phyloP scores from a whole-genome alignment of 2,329 filamentous ascomycete species.

The Xylariaceae sp. region DNA sequence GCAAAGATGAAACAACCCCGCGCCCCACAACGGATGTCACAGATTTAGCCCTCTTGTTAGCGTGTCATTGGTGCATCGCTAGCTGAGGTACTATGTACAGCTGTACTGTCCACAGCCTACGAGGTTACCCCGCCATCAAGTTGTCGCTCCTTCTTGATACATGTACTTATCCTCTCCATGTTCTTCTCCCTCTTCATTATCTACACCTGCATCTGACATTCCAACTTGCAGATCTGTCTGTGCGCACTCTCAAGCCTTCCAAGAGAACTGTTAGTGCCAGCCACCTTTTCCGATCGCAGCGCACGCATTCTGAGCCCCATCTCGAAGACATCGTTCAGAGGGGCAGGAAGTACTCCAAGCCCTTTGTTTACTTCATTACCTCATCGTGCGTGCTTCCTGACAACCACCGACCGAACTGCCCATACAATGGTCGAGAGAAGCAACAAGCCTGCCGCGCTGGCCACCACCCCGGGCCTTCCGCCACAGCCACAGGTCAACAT shows the following conservation, averaged over 20 bases:
- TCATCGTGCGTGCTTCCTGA: background rate
- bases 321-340: no score
- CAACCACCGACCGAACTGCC: background rate
- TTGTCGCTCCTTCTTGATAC: no score
- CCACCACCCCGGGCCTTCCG: slow-evolving; percentile 66
- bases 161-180: background rate
- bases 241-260: no score
- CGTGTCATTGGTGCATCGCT: background rate
- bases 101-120: background rate
- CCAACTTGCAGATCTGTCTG: background rate
- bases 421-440: slow-evolving; percentile 68
- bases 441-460: slow-evolving; percentile 74
- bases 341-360: no score
- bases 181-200: background rate
- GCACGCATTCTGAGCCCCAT: no score
- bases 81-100: background rate
- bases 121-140: background rate
- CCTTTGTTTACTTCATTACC: no score
- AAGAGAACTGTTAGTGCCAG: no score
- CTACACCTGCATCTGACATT: background rate
- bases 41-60: background rate
- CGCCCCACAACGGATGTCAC: background rate
- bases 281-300: no score
- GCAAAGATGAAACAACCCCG: background rate
- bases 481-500: slow-evolving; percentile 73